These are phyloP conservation scores for Acanthamoeba lenticulata DNA, from an alignment of 208 protist genomes.

Conservation along the genomic window DNA sequence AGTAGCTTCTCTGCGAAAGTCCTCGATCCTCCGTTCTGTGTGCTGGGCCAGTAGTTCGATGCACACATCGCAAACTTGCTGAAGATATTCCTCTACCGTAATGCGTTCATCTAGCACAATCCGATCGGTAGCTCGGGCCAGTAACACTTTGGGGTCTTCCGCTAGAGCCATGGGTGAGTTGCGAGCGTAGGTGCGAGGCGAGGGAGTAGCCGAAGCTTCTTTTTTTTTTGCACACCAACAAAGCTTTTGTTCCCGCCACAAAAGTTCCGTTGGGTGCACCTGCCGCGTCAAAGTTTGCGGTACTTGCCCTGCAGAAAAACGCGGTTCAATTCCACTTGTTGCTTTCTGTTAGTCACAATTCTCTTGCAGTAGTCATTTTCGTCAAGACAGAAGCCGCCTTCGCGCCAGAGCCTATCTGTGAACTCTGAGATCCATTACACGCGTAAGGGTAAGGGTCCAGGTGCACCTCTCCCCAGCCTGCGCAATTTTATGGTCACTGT, in stretches of 20 bases:
- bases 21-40: neutral
- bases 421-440: neutral
- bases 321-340: constrained; percentile 68
- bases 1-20: neutral
- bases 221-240: no score
- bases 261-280: no score
- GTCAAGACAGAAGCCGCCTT: constrained; percentile 25
- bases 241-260: neutral
- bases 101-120: neutral
- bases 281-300: constrained; percentile 59
- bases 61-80: neutral
- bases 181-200: neutral
- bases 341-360: constrained; percentile 71
- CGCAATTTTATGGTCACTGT: neutral
- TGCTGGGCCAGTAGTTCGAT: neutral
- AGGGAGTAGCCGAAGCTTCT: no score
- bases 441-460: neutral
- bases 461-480: no score
- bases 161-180: neutral
- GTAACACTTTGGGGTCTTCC: neutral
- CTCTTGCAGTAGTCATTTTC: constrained; percentile 73
- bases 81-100: neutral
- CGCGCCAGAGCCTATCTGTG: constrained; percentile 41
- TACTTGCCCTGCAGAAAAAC: constrained; percentile 77
- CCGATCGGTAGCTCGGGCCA: neutral